Evolutionary conservation across 306 rosid genomes (phyloP).

Genomic region (Prinsepia uniflora): DNA sequence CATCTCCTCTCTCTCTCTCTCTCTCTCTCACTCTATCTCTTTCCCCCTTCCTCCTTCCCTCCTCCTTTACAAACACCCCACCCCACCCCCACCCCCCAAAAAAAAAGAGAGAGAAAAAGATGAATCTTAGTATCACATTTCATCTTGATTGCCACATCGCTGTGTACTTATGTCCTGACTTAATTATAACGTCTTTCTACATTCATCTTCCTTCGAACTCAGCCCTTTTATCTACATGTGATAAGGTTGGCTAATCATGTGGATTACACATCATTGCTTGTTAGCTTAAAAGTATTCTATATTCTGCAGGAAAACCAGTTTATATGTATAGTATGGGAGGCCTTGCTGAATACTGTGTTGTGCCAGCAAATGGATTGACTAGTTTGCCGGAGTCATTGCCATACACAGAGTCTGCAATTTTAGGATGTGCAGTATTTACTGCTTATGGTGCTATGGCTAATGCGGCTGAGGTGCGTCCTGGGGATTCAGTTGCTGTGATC

Average conservation of each 20-base stretch:
- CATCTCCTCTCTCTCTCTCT: too few species aligned
- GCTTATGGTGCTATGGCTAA: slow-evolving; percentile 99
- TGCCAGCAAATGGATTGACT: slow-evolving; percentile 77
- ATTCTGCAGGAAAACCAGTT: slow-evolving; percentile 68
- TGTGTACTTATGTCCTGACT: background rate
- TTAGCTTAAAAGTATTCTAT: slow-evolving; percentile 23
- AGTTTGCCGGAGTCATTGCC: slow-evolving; percentile 74
- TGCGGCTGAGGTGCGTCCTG: slow-evolving; percentile 88
- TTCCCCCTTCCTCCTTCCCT: background rate
- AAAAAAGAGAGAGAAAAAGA: too few species aligned
- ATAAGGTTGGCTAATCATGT: background rate
- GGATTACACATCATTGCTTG: slow-evolving; percentile 6
- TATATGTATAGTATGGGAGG: slow-evolving; percentile 98
- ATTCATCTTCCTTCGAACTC: background rate
- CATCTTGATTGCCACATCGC: background rate
- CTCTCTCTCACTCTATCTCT: too few species aligned
- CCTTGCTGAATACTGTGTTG: slow-evolving; percentile 95
- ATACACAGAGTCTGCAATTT: slow-evolving; percentile 75
- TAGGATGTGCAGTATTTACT: slow-evolving; percentile 98
- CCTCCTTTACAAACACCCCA: too few species aligned
- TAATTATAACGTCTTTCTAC: background rate
- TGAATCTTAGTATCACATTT: too few species aligned
- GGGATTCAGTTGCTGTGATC: slow-evolving; percentile 89
- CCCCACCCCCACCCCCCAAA: too few species aligned
- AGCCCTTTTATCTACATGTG: slow-evolving; percentile 2